These are phyloP conservation scores for Saccharum hybrid DNA, from an alignment of 202 grass and related monocot species.

Conservation along the genomic window DNA sequence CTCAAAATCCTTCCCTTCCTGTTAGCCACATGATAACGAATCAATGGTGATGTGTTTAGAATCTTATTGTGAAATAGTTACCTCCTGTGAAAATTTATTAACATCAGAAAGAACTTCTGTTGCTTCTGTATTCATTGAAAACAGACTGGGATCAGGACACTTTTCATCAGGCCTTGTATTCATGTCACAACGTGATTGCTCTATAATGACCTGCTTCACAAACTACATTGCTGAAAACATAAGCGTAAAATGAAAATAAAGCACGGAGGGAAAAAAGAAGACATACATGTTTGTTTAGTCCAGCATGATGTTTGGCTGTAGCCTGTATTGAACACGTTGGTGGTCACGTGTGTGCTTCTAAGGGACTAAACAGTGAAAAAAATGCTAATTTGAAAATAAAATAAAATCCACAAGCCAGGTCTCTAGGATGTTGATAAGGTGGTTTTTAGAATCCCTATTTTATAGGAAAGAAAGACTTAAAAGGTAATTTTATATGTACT, in stretches of 20 bases:
- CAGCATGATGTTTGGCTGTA: constrained; percentile 26
- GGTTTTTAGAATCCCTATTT: neutral
- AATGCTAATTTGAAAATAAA: neutral
- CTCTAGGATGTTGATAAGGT: neutral
- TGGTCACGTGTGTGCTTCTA: constrained; percentile 1
- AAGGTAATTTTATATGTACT: constrained; percentile 8
- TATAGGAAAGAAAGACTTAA: neutral
- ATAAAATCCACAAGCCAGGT: neutral
- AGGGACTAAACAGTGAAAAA: neutral
- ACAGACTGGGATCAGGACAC: neutral
- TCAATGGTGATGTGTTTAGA: neutral
- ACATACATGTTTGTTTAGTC: constrained; percentile 12
- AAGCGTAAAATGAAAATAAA: constrained; percentile 20
- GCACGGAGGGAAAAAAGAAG: neutral
- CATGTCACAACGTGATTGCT: constrained; percentile 24
- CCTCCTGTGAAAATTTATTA: neutral
- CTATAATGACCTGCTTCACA: neutral
- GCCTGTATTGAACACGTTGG: neutral
- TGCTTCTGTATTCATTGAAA: constrained; percentile 17
- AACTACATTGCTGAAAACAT: constrained; percentile 11
- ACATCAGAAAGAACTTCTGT: neutral
- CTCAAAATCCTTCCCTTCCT: neutral
- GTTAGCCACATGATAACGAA: neutral
- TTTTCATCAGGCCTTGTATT: neutral
- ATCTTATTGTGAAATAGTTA: neutral